Conservation (phyloP, 208 protist genomes). For the Jaenimonas drosophilae region DNA sequence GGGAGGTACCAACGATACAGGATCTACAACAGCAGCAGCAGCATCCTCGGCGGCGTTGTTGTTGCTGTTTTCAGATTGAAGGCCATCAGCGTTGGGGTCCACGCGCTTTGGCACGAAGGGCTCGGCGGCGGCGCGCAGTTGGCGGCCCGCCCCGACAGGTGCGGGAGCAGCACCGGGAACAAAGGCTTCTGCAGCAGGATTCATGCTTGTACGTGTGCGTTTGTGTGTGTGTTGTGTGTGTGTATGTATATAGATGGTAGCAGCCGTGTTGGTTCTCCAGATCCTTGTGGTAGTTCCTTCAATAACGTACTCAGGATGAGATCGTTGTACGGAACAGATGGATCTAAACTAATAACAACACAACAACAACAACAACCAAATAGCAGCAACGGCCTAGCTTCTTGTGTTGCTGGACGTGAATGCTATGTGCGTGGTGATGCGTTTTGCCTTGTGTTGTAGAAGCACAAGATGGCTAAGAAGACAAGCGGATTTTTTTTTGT, state of each 20-base stretch:
- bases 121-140: slow-evolving; percentile 34
- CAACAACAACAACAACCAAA: no score
- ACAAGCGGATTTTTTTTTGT: neutral
- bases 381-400: no score
- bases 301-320: neutral
- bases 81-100: no score
- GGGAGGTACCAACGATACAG: slow-evolving; percentile 22
- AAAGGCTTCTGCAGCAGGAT: slow-evolving; percentile 48
- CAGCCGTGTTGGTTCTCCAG: neutral
- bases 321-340: neutral
- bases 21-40: no score
- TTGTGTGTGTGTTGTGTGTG: neutral
- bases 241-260: neutral
- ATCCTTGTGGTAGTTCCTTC: neutral
- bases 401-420: no score
- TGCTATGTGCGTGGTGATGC: no score
- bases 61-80: slow-evolving; percentile 5
- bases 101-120: slow-evolving; percentile 45
- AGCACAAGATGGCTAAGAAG: no score
- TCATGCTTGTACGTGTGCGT: slow-evolving; percentile 8
- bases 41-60: slow-evolving; percentile 1
- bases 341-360: no score
- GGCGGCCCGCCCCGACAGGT: slow-evolving; percentile 13
- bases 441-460: no score
- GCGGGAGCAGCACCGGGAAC: slow-evolving; percentile 17